phyloP scores from a whole-genome alignment of 1,139 yeast species.

The Diutina ranongensis region DNA sequence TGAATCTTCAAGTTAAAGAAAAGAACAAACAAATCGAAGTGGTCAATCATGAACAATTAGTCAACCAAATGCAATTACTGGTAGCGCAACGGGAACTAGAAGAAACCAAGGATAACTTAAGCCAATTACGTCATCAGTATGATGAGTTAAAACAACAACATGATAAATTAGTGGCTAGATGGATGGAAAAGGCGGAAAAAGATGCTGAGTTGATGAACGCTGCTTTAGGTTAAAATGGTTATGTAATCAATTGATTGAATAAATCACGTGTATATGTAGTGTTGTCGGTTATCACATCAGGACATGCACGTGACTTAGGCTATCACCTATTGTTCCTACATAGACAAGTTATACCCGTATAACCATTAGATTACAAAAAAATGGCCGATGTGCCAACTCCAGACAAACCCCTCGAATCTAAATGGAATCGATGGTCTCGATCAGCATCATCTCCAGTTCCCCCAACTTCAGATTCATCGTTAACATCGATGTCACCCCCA shows the following conservation, averaged over 20 bases:
- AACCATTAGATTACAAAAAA: too few species aligned
- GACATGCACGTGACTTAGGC: too few species aligned
- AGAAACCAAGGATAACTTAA: too few species aligned
- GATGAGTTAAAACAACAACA: not conserved
- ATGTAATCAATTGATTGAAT: too few species aligned
- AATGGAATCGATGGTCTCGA: not conserved
- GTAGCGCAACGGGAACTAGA: not conserved
- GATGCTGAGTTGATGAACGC: constrained; percentile 1
- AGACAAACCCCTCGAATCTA: too few species aligned
- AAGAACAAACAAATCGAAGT: constrained; percentile 1
- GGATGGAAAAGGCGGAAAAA: constrained; percentile 2
- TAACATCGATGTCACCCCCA: too few species aligned
- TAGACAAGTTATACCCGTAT: too few species aligned
- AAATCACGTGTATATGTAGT: too few species aligned
- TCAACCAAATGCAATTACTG: not conserved
- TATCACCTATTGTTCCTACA: too few species aligned
- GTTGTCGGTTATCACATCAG: too few species aligned
- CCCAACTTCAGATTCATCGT: too few species aligned
- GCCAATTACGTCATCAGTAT: not conserved
- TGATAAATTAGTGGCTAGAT: not conserved
- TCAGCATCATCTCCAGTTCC: not conserved
- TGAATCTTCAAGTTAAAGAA: not conserved
- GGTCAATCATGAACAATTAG: not conserved
- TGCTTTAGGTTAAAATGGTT: not conserved
- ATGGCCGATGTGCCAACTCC: too few species aligned